Percentiles rank a stretch among this genome's conserved stretches.
These are phyloP conservation scores for Solanum etuberosum DNA, from an alignment of 257 asterid species.

Conservation along the genomic window DNA sequence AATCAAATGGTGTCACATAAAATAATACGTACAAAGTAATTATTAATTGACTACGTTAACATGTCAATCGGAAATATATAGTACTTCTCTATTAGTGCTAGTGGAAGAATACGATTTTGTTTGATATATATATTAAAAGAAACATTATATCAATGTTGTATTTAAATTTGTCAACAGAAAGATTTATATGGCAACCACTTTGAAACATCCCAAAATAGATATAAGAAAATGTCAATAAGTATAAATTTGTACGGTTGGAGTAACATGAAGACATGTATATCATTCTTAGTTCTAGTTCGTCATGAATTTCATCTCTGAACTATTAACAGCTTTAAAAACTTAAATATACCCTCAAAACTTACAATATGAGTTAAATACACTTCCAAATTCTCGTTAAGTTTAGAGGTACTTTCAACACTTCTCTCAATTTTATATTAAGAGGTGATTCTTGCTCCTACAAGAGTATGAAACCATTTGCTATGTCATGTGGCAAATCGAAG, in stretches of 20 bases:
- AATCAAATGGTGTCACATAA: too few species aligned
- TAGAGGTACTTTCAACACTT: not conserved
- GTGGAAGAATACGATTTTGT: not conserved
- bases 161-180: not conserved
- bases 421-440: not conserved
- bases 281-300: not conserved
- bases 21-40: too few species aligned
- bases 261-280: not conserved
- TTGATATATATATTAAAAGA: too few species aligned
- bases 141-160: not conserved
- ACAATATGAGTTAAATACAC: not conserved
- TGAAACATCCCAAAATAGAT: not conserved
- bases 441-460: not conserved
- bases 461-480: too few species aligned
- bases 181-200: not conserved
- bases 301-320: too few species aligned
- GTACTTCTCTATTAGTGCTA: not conserved
- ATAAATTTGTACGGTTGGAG: not conserved
- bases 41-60: not conserved
- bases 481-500: fast-evolving
- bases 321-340: too few species aligned
- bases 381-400: too few species aligned
- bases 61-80: not conserved
- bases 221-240: not conserved
- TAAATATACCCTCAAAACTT: not conserved